Conservation (phyloP, 495 filamentous ascomycete species). For the Trichocladium antarcticum region DNA sequence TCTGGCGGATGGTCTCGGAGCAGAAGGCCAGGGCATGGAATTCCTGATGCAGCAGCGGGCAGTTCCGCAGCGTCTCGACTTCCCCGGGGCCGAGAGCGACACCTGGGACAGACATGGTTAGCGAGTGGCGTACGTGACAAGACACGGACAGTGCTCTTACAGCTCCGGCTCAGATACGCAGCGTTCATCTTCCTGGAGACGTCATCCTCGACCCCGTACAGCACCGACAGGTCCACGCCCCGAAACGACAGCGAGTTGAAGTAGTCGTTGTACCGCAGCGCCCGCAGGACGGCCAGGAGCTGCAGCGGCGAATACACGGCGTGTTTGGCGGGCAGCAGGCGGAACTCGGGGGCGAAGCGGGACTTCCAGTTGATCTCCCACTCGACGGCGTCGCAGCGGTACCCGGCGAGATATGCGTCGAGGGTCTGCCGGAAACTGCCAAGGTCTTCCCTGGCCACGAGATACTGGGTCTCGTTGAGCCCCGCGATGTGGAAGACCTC, state of each 20-base stretch:
- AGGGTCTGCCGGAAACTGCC: constrained; percentile 73
- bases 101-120: constrained; percentile 13
- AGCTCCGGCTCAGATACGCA: constrained; percentile 24
- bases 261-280: constrained; percentile 83
- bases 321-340: constrained; percentile 57
- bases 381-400: constrained; percentile 58
- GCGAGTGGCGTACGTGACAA: neutral
- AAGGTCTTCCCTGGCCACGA: constrained; percentile 59
- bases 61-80: constrained; percentile 27
- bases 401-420: constrained; percentile 75
- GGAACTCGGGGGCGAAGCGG: constrained; percentile 74
- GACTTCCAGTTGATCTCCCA: constrained; percentile 68
- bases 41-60: constrained; percentile 36
- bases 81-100: constrained; percentile 24
- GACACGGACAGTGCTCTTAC: constrained; percentile 11
- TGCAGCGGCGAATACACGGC: constrained; percentile 60
- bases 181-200: constrained; percentile 17
- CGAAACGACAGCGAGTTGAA: constrained; percentile 79
- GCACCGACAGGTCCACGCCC: constrained; percentile 49
- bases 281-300: constrained; percentile 72
- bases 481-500: constrained; percentile 54
- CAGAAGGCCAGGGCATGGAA: constrained; percentile 38
- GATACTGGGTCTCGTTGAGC: constrained; percentile 38
- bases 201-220: constrained; percentile 28
- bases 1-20: constrained; percentile 34